Conservation (phyloP, 1,284 basidiomycete genomes). For the Ustilago hordei region DNA sequence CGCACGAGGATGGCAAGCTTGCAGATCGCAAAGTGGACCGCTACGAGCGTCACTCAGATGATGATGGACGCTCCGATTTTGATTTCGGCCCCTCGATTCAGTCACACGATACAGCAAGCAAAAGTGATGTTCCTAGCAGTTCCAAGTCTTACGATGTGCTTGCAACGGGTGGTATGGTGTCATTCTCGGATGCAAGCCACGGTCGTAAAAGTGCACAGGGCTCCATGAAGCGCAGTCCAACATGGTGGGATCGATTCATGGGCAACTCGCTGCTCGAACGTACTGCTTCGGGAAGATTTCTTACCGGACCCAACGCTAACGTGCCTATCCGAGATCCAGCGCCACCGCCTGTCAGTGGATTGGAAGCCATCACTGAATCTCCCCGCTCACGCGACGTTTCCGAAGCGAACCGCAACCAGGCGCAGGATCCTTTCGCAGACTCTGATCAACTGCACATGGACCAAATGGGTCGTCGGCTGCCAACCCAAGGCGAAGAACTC, state of each 20-base stretch:
- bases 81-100: slow-evolving; percentile 36
- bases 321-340: slow-evolving; percentile 62
- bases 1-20: slow-evolving; percentile 29
- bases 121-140: slow-evolving; percentile 38
- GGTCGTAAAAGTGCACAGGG: slow-evolving; percentile 8
- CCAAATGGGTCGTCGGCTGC: slow-evolving; percentile 33
- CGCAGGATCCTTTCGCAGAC: slow-evolving; percentile 33
- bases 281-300: slow-evolving; percentile 52
- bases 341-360: slow-evolving; percentile 37
- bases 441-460: background rate
- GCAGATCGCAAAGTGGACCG: slow-evolving; percentile 20
- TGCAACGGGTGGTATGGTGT: slow-evolving; percentile 33
- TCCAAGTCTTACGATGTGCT: slow-evolving; percentile 28
- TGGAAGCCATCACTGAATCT: slow-evolving; percentile 51
- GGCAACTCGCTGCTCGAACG: slow-evolving; percentile 54
- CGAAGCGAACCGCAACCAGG: background rate
- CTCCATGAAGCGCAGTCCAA: slow-evolving; percentile 53
- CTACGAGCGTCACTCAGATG: slow-evolving; percentile 23
- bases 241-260: slow-evolving; percentile 66
- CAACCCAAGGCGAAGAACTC: slow-evolving; percentile 26
- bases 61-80: slow-evolving; percentile 29
- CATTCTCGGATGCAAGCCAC: slow-evolving; percentile 49
- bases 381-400: slow-evolving; percentile 41
- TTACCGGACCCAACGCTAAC: slow-evolving; percentile 36
- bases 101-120: slow-evolving; percentile 46